These are phyloP conservation scores for Euptelea pleiosperma DNA, from an alignment of 164 flowering plant species.

Conservation along the genomic window DNA sequence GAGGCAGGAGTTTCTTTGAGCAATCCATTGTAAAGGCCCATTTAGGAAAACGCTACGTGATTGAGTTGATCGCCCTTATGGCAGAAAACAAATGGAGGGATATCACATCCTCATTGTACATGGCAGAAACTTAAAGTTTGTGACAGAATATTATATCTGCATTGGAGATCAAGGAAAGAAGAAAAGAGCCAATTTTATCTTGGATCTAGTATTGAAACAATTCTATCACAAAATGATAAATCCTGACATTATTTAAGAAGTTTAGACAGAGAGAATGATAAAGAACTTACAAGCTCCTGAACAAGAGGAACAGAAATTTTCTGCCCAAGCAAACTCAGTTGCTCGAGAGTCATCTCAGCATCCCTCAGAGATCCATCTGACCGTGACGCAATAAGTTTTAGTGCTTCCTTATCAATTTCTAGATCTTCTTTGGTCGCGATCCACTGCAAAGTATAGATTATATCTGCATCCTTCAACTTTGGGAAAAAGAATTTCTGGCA, in stretches of 20 bases:
- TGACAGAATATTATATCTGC: too few relatives aligned
- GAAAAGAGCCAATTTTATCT: neutral
- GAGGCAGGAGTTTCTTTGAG: too few relatives aligned
- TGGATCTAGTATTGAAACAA: neutral
- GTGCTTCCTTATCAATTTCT: conserved; percentile 85
- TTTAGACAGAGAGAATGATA: conserved; percentile 5
- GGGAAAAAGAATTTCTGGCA: conserved; percentile 98
- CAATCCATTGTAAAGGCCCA: too few relatives aligned
- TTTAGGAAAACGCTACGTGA: too few relatives aligned
- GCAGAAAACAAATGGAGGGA: too few relatives aligned
- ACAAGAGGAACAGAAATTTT: conserved; percentile 77
- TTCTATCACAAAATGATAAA: neutral
- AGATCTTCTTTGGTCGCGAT: conserved; percentile 78
- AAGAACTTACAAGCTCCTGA: conserved; percentile 81
- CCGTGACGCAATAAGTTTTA: conserved; percentile 87
- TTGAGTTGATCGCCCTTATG: too few relatives aligned
- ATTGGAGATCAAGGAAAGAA: too few relatives aligned
- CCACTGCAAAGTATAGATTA: conserved; percentile 75
- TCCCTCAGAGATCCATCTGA: conserved; percentile 98
- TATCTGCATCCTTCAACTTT: conserved; percentile 92
- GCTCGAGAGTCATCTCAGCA: conserved; percentile 99
- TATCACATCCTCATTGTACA: too few relatives aligned
- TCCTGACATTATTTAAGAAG: too few relatives aligned
- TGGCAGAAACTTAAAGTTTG: too few relatives aligned
- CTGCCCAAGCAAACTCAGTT: conserved; percentile 92